Conservation (phyloP, 257 asterid genomes). For the Petunia axillaris region DNA sequence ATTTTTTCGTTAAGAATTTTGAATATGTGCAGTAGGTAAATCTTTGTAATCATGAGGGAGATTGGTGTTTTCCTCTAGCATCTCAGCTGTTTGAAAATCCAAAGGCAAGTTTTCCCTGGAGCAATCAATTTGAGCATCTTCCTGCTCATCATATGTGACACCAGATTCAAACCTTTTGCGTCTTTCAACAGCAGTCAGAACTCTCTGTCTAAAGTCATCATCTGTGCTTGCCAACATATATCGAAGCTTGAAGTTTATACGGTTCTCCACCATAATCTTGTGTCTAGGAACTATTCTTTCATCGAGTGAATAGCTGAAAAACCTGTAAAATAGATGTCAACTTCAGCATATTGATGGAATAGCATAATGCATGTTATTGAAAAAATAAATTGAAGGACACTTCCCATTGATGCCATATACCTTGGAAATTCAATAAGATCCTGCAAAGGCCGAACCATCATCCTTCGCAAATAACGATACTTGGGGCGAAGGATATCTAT, state of each 20-base stretch:
- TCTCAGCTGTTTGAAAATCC: constrained; percentile 21
- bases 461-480: constrained; percentile 78
- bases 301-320: constrained; percentile 94
- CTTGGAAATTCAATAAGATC: constrained; percentile 94
- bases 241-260: constrained; percentile 75
- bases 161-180: constrained; percentile 76
- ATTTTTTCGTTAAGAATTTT: neutral
- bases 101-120: constrained; percentile 6
- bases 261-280: constrained; percentile 68
- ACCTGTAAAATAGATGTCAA: constrained; percentile 48
- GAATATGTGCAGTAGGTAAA: constrained; percentile 4
- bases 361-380: too few species aligned
- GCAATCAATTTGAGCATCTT: constrained; percentile 27
- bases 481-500: constrained; percentile 85
- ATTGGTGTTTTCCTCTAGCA: neutral
- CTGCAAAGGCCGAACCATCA: constrained; percentile 80
- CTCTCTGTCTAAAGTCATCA: constrained; percentile 65
- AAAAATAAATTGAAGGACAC: neutral
- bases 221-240: constrained; percentile 76
- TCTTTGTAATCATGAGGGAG: neutral
- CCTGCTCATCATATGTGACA: constrained; percentile 27
- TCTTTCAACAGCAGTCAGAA: constrained; percentile 62
- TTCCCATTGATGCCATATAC: constrained; percentile 37
- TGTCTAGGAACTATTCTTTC: constrained; percentile 81
- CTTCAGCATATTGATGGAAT: neutral